These are phyloP conservation scores for Lactarius hengduanensis DNA, from an alignment of 768 basidiomycete genomes.

Conservation along the genomic window DNA sequence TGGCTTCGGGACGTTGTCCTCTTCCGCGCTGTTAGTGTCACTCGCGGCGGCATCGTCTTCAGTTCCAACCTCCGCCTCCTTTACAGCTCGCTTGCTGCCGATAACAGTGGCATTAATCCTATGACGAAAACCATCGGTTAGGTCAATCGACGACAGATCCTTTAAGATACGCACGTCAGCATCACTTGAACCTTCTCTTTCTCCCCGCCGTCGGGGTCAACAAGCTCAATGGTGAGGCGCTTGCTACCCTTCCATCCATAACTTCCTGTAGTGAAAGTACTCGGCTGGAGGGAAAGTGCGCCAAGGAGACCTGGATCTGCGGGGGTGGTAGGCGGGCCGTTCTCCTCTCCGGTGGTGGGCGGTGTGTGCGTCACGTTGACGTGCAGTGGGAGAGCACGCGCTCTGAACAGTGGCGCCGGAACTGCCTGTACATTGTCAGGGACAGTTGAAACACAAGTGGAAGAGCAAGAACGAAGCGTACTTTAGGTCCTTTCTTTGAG, in stretches of 20 bases:
- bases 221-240: constrained; percentile 62
- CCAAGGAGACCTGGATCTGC: constrained; percentile 64
- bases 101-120: constrained; percentile 78
- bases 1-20: constrained; percentile 32
- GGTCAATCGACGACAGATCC: background rate
- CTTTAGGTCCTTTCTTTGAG: constrained; percentile 20
- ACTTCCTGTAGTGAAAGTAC: constrained; percentile 68
- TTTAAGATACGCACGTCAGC: constrained; percentile 56
- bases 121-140: constrained; percentile 10
- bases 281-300: constrained; percentile 53
- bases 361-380: constrained; percentile 66
- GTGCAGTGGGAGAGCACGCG: constrained; percentile 68
- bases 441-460: background rate
- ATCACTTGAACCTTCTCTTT: constrained; percentile 69
- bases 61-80: constrained; percentile 38
- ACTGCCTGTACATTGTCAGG: constrained; percentile 5
- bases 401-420: constrained; percentile 50
- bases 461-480: background rate
- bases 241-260: constrained; percentile 85
- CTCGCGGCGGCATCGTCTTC: constrained; percentile 24
- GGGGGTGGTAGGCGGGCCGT: constrained; percentile 36
- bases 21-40: constrained; percentile 33
- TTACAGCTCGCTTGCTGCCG: constrained; percentile 59
- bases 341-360: constrained; percentile 43
- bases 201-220: constrained; percentile 46